Percentiles rank a stretch among this genome's conserved stretches.
Conservation (phyloP, 202 grass and related monocot genomes). For the Schoenoplectus triqueter region DNA sequence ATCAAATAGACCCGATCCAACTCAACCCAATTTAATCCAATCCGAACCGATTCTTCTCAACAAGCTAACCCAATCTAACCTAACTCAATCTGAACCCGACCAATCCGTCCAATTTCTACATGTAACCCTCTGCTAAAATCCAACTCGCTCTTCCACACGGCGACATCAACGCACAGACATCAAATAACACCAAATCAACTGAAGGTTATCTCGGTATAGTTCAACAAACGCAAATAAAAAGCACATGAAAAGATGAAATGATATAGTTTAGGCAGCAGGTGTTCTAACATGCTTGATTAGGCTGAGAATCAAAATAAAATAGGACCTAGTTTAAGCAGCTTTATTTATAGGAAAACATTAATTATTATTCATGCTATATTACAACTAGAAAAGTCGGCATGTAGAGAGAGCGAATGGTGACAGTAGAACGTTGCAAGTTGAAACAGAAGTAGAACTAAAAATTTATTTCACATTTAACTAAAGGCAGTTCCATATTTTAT, state of each 20-base stretch:
- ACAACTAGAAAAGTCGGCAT: constrained; percentile 13
- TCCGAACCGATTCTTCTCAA: too few species aligned
- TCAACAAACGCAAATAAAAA: neutral
- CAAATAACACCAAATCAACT: neutral
- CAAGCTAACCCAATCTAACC: too few species aligned
- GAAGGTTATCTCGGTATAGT: neutral
- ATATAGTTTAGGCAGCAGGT: neutral
- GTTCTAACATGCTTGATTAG: constrained; percentile 9
- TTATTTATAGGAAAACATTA: neutral
- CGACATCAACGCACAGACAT: neutral
- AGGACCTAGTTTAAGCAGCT: constrained; percentile 12
- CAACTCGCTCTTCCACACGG: neutral
- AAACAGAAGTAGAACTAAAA: neutral
- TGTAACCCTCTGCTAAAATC: neutral
- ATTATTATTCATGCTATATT: neutral
- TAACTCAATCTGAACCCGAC: too few species aligned
- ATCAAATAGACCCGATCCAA: too few species aligned
- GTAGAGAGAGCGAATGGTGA: neutral
- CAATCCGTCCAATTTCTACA: too few species aligned
- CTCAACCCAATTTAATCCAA: too few species aligned
- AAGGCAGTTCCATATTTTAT: neutral
- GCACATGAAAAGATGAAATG: neutral
- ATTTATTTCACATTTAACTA: constrained; percentile 13
- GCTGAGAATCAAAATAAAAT: neutral
- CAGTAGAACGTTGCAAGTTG: neutral